phyloP scores from a whole-genome alignment of 2,329 filamentous ascomycete genomes.

The Trichoderma citrinoviride region DNA sequence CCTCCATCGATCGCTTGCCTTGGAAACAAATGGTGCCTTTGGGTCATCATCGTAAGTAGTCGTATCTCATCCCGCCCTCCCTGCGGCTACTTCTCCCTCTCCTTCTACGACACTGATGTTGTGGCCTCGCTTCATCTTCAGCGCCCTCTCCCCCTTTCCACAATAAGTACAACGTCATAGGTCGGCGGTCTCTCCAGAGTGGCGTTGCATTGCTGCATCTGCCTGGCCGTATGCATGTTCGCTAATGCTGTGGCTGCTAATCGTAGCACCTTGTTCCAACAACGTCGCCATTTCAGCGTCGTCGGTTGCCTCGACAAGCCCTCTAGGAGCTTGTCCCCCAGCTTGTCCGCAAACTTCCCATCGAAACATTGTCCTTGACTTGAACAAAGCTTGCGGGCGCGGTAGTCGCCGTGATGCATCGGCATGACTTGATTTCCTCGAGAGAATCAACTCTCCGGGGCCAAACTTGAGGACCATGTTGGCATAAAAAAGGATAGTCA shows the following conservation, averaged over 20 bases:
- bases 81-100: conserved; percentile 5
- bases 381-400: background rate
- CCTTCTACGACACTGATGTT: conserved; percentile 7
- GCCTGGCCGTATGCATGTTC: background rate
- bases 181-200: background rate
- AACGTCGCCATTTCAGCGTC: background rate
- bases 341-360: background rate
- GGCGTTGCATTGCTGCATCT: background rate
- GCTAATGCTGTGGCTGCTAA: background rate
- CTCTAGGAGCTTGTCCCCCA: background rate
- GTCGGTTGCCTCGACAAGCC: background rate
- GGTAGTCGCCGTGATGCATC: background rate
- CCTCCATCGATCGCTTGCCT: background rate
- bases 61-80: background rate
- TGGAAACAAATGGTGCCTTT: background rate
- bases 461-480: background rate
- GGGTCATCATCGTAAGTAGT: conserved; percentile 7
- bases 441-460: background rate
- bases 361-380: background rate
- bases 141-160: background rate
- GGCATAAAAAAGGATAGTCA: background rate
- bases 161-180: background rate
- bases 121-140: background rate
- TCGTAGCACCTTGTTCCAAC: background rate
- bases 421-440: background rate